A percentile compares a stretch with the other conserved stretches of the same genome.
These are phyloP conservation scores for Yamagishiella unicocca DNA, from an alignment of 139 green algal genomes.

Conservation along the genomic window DNA sequence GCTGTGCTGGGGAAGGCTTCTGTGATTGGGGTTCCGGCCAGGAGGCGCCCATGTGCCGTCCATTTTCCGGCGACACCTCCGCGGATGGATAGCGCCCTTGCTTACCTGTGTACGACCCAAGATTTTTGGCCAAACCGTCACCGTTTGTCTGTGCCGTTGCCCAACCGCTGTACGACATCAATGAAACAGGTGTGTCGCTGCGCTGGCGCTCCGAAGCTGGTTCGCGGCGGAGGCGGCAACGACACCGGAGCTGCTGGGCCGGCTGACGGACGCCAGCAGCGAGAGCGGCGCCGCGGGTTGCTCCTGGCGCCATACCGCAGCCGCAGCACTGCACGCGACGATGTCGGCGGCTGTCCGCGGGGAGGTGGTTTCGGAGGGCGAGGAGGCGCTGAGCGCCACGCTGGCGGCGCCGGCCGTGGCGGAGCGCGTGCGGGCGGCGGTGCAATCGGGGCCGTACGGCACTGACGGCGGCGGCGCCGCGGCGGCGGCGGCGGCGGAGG, in stretches of 20 bases:
- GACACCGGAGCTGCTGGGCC: slow-evolving; percentile 21
- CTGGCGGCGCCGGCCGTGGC: slow-evolving; percentile 28
- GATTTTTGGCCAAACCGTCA: no score
- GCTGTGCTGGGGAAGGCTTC: no score
- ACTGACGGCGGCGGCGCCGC: neutral
- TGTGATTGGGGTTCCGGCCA: no score
- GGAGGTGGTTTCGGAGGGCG: neutral
- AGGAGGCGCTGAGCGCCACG: neutral
- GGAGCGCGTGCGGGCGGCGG: slow-evolving; percentile 42
- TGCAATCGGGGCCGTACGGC: slow-evolving; percentile 52
- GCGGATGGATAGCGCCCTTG: no score
- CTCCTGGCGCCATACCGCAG: slow-evolving; percentile 44
- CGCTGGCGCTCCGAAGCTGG: slow-evolving; percentile 51
- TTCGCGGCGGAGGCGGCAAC: slow-evolving; percentile 48
- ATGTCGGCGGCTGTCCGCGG: slow-evolving; percentile 10
- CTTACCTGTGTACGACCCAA: no score
- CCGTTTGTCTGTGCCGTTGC: no score
- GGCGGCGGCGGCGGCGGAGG: slow-evolving; percentile 4
- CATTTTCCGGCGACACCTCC: no score
- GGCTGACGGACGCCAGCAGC: slow-evolving; percentile 16
- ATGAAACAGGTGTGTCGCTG: slow-evolving; percentile 51
- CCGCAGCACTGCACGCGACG: slow-evolving; percentile 42
- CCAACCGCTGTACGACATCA: no score
- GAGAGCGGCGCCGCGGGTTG: slow-evolving; percentile 40
- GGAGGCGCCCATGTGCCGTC: no score